Percentiles rank a stretch among this genome's conserved stretches.
phyloP scores from a whole-genome alignment of 257 asterid genomes.

The Solanum lignicaule region DNA sequence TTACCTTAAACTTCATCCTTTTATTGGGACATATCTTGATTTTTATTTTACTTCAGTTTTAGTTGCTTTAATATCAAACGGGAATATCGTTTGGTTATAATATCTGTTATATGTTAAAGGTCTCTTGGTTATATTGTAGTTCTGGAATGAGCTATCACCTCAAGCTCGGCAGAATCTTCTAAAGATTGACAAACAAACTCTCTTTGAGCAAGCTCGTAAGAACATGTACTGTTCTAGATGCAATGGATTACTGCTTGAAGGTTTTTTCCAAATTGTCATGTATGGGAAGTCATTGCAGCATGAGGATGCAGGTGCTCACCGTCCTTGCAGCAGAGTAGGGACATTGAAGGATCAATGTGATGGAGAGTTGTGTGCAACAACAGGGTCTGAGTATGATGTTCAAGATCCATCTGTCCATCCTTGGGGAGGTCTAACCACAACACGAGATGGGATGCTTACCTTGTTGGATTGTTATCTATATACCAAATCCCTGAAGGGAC shows the following conservation, averaged over 20 bases:
- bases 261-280: constrained; percentile 79
- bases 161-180: constrained; percentile 73
- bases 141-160: constrained; percentile 78
- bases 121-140: constrained; percentile 40
- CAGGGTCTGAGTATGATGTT: constrained; percentile 54
- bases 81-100: not conserved
- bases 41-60: not conserved
- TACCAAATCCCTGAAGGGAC: constrained; percentile 70
- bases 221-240: constrained; percentile 97
- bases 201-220: constrained; percentile 95
- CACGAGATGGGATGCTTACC: constrained; percentile 79
- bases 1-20: not conserved
- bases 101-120: not conserved
- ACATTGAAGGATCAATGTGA: constrained; percentile 32
- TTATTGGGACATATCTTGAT: not conserved
- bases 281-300: constrained; percentile 84
- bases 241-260: constrained; percentile 94
- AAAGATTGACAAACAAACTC: constrained; percentile 79
- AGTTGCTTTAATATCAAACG: not conserved
- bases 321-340: constrained; percentile 19
- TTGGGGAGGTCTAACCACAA: constrained; percentile 91
- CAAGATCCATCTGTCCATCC: constrained; percentile 91
- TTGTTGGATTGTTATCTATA: constrained; percentile 73
- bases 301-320: constrained; percentile 38
- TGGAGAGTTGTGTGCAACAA: constrained; percentile 21